Conservation (phyloP, 352 stramenopile species). For the Phytopythium litorale region DNA sequence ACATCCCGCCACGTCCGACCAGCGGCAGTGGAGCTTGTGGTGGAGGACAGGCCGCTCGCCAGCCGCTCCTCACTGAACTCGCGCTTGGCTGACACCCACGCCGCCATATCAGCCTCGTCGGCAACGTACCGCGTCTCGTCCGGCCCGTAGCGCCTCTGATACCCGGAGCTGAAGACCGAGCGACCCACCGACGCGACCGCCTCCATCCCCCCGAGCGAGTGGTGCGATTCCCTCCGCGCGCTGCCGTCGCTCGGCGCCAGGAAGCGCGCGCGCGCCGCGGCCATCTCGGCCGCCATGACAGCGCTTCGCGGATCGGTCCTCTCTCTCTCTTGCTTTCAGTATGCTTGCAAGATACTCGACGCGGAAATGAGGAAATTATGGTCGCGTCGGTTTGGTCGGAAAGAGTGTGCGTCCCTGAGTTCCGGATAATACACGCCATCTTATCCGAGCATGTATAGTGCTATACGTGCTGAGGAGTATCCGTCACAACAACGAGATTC, state of each 20-base stretch:
- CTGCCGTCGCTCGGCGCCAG: background rate
- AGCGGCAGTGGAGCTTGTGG: background rate
- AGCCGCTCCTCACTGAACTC: background rate
- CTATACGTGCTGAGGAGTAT: background rate
- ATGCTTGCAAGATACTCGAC: background rate
- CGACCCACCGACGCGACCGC: background rate
- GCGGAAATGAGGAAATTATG: background rate
- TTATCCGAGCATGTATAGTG: background rate
- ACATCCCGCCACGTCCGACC: slow-evolving; percentile 1
- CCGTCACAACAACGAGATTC: background rate
- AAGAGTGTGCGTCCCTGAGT: background rate
- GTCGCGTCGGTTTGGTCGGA: background rate
- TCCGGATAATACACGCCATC: background rate
- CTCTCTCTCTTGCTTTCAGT: background rate
- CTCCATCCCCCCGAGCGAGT: background rate
- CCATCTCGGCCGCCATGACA: background rate
- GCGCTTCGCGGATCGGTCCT: background rate
- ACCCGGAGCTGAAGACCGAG: background rate
- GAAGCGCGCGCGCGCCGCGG: background rate
- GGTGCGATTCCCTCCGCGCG: background rate
- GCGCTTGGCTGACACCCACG: background rate
- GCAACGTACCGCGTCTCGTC: background rate
- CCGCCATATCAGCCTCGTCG: background rate
- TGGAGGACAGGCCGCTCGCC: background rate
- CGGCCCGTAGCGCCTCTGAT: background rate